Percentiles rank a stretch among this genome's conserved stretches.
These are phyloP conservation scores for Stereum hirsutum DNA, from an alignment of 1,284 basidiomycete species.

Conservation along the genomic window DNA sequence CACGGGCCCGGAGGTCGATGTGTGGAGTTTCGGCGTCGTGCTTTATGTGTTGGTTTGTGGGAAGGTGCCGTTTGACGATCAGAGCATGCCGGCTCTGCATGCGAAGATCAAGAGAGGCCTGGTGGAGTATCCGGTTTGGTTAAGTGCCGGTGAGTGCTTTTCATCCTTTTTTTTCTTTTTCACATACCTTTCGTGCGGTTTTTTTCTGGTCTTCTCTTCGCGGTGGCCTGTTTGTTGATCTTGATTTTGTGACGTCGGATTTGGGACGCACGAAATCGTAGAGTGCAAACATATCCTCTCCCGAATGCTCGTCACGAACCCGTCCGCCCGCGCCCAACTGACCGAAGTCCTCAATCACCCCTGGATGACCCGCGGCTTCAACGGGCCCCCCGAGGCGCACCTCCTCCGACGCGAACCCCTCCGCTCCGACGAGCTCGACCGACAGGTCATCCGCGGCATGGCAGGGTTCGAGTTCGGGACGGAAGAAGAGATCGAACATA, in stretches of 20 bases:
- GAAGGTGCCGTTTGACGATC: constrained; percentile 98
- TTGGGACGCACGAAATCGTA: constrained; percentile 21
- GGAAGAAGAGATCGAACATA: constrained; percentile 76
- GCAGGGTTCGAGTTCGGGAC: constrained; percentile 95
- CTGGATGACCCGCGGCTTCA: constrained; percentile 92
- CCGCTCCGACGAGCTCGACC: constrained; percentile 80
- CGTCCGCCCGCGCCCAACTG: constrained; percentile 76
- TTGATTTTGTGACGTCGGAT: background rate
- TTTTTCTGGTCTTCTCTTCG: no score
- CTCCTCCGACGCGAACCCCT: constrained; percentile 86
- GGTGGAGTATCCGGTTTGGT: constrained; percentile 96
- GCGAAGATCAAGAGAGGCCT: constrained; percentile 98
- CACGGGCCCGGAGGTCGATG: constrained; percentile 95
- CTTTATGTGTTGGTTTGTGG: constrained; percentile 97
- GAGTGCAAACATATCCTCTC: constrained; percentile 94
- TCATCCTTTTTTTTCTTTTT: no score
- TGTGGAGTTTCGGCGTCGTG: constrained; percentile 98
- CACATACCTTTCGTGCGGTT: no score
- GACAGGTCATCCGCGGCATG: constrained; percentile 85
- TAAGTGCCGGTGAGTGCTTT: constrained; percentile 69
- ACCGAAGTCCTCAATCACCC: constrained; percentile 86
- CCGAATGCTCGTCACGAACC: constrained; percentile 95
- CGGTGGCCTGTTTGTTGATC: no score
- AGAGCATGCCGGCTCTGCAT: constrained; percentile 97
- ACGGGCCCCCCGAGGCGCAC: constrained; percentile 74